A percentile compares a stretch with the other conserved stretches of the same genome.
These are phyloP conservation scores for Trichoderma koningiopsis DNA, from an alignment of 2,329 filamentous ascomycete species.

Conservation along the genomic window DNA sequence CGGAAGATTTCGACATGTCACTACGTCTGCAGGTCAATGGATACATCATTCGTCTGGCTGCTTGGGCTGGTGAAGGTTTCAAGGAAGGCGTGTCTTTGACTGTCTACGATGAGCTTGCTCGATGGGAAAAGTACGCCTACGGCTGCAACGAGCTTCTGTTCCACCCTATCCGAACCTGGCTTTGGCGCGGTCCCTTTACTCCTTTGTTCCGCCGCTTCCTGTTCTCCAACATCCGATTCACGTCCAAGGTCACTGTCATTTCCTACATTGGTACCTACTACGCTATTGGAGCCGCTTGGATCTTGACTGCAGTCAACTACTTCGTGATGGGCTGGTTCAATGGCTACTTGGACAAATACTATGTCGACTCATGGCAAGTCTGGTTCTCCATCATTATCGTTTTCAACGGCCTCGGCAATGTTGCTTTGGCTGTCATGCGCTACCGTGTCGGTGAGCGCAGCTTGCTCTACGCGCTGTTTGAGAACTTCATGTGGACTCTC, in stretches of 20 bases:
- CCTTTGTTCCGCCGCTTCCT: slow-evolving; percentile 76
- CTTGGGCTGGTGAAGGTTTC: slow-evolving; percentile 75
- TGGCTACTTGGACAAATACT: slow-evolving; percentile 77
- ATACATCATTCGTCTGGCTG: slow-evolving; percentile 72
- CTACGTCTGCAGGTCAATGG: slow-evolving; percentile 72
- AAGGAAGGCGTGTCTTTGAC: slow-evolving; percentile 83
- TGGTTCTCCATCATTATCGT: slow-evolving; percentile 81
- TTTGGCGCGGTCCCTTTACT: slow-evolving; percentile 74
- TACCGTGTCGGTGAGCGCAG: slow-evolving; percentile 68
- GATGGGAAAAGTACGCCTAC: slow-evolving; percentile 87
- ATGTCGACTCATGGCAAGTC: slow-evolving; percentile 75
- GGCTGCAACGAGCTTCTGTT: slow-evolving; percentile 83
- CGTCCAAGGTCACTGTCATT: slow-evolving; percentile 74
- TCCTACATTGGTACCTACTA: slow-evolving; percentile 82
- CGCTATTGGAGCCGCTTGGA: slow-evolving; percentile 74
- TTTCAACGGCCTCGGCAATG: slow-evolving; percentile 74
- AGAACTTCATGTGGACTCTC: slow-evolving; percentile 74
- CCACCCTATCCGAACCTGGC: slow-evolving; percentile 74
- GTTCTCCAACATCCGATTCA: slow-evolving; percentile 71
- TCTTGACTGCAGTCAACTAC: slow-evolving; percentile 73
- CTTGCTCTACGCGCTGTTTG: slow-evolving; percentile 58
- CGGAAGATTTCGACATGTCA: slow-evolving; percentile 82
- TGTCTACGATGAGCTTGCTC: slow-evolving; percentile 80
- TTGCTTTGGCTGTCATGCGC: slow-evolving; percentile 71
- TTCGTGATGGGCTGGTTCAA: slow-evolving; percentile 77